Base-by-base conservation (phyloP, 2,329 filamentous ascomycete species). In the Colletotrichum zoysiae region DNA sequence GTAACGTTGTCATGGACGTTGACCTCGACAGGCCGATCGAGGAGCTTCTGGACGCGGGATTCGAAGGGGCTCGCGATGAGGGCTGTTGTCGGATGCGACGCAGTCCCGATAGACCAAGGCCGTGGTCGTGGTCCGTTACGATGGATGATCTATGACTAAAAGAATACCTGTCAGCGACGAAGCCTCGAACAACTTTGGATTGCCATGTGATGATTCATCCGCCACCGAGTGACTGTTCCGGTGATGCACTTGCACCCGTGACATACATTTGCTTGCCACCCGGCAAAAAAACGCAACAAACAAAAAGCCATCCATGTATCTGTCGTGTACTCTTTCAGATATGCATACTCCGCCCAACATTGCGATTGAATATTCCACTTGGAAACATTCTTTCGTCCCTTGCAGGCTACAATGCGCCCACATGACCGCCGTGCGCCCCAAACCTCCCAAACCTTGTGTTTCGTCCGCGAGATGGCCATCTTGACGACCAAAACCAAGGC, bases 31-130 rank as follows among this genome's bases (percentile, higher is more conserved):
- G 79, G 46, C 85, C 81, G 78, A 87, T 80, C 72, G 89, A 88
- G 75, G 88, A 80, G 81, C 87, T 90, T 77, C 88, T 85, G 46
- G 91, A 91, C 20, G 91, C 90, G 44, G 88, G 86, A 75, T 86
- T 88, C 51, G 91, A 92, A 67, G 92, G 86, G 64, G 88, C 86
- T 80, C 91, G 87, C 68, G 89, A 85, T 50, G 90, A 88, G 73
- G 92, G 92, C 78, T 95, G 92, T 82, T 98, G 95, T 80, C 96
- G 93, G 81, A 99, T 99, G 78, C 96, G 93, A 80, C 95, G 92
- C 78, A 99, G 88, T 76, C 96, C 95, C 68, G 94, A 97, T 56
- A 92, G 88, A 66, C 94, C 94, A 74, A 96, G 84, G 76, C 94
- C 94, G 86, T 96, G 93, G 78, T 97, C 95, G 83, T 95, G 94